Conservation (phyloP, 305 asterid genomes). For the Fraxinus velutina region DNA sequence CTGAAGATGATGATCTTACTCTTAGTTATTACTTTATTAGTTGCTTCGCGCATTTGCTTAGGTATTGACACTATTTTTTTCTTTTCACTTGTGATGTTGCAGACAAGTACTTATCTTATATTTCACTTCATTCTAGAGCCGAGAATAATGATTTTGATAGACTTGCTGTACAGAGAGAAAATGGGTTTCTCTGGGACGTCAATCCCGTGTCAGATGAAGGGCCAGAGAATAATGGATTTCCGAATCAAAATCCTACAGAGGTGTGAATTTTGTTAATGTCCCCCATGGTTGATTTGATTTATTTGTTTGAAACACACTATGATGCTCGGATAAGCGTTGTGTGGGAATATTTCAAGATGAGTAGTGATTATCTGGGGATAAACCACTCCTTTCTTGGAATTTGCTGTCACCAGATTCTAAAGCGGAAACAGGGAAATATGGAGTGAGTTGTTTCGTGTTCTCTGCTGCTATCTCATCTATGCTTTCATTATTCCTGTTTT, state of each 20-base stretch:
- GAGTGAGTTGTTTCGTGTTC: slow-evolving; percentile 38
- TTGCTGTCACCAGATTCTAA: slow-evolving; percentile 36
- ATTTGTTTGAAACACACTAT: slow-evolving; percentile 28
- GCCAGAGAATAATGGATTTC: slow-evolving; percentile 50
- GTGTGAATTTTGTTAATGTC: slow-evolving; percentile 41
- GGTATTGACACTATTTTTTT: slow-evolving; percentile 11
- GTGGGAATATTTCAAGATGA: slow-evolving; percentile 30
- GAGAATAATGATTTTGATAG: slow-evolving; percentile 45
- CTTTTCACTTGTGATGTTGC: slow-evolving; percentile 30
- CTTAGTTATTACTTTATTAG: background rate
- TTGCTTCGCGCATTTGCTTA: background rate
- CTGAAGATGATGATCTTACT: background rate
- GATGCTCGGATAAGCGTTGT: slow-evolving; percentile 41
- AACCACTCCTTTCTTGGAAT: slow-evolving; percentile 32
- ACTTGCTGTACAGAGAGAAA: slow-evolving; percentile 46
- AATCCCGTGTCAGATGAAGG: slow-evolving; percentile 56
- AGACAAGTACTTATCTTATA: slow-evolving; percentile 60
- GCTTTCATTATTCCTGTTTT: slow-evolving; percentile 32
- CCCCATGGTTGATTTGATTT: slow-evolving; percentile 41
- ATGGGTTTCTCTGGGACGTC: slow-evolving; percentile 75
- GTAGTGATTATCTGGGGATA: slow-evolving; percentile 34
- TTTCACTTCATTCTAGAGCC: slow-evolving; percentile 39
- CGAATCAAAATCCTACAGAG: slow-evolving; percentile 46
- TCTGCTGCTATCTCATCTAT: slow-evolving; percentile 31
- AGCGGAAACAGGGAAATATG: slow-evolving; percentile 37